These are phyloP conservation scores for Acanthamoeba pearcei DNA, from an alignment of 208 protist genomes.

Conservation along the genomic window DNA sequence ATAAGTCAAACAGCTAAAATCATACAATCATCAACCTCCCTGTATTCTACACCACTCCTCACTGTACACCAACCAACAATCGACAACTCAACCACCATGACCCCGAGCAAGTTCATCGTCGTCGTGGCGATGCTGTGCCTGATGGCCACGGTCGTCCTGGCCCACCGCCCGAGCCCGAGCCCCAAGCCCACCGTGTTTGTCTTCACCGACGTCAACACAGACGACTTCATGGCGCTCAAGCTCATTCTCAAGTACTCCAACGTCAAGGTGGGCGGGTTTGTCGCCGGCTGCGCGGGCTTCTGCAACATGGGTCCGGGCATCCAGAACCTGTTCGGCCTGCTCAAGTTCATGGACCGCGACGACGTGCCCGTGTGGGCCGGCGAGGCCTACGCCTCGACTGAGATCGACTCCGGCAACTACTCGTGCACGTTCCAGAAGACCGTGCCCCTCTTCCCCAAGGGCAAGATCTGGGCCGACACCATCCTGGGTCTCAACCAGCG, in stretches of 20 bases:
- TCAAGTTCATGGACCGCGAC: background rate
- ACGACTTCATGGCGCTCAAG: background rate
- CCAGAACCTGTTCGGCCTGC: background rate
- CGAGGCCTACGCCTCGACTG: background rate
- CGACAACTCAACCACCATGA: too few species aligned
- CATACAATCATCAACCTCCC: too few species aligned
- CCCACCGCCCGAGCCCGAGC: background rate
- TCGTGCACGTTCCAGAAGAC: too few species aligned
- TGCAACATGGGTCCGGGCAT: background rate
- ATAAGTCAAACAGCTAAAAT: too few species aligned
- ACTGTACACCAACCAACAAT: too few species aligned
- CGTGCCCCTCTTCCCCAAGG: background rate
- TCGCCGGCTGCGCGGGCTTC: background rate
- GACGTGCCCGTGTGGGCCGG: background rate
- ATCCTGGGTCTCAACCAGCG: background rate
- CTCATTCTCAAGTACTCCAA: background rate
- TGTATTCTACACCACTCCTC: too few species aligned
- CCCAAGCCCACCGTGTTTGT: background rate
- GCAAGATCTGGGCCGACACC: background rate
- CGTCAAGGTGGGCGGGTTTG: background rate
- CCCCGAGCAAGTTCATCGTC: too few species aligned
- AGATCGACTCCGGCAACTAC: background rate
- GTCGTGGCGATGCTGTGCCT: too few species aligned
- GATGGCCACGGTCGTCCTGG: too few species aligned
- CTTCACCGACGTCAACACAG: background rate